Evolutionary conservation across 495 filamentous ascomycete genomes (phyloP), one percentile per base, ranked within the genome.

Genomic region (Neurospora sp.): DNA sequence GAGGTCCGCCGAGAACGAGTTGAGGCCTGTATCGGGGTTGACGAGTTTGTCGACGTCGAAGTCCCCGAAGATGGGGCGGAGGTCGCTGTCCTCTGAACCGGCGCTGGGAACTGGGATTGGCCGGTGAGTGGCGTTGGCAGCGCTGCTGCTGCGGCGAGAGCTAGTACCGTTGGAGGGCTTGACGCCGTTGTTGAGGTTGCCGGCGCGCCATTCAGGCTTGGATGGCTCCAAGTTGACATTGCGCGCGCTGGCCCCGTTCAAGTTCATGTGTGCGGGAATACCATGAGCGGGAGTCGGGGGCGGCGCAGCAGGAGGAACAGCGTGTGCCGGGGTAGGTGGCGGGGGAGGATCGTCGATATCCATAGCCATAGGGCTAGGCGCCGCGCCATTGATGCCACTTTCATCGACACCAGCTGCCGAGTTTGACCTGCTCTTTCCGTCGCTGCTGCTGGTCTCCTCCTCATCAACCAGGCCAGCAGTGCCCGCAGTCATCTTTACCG

Each of bases 1-100:
- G 42, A 97, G 80, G 74, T 93, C 92, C 27, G 85, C 84, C 53
- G 53, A 65, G 40, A 96, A 84, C 42, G 89, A 88, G 22, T 84
- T 81, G 6, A 95, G 88, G 16, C 89, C 87, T 35, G 80, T 84
- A 14, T 86, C 37, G 17, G 84, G 81, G 40, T 81, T 81, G 3
- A 38, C 20, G 69, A 93, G 93, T 41, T 88, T 89, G 8, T 90
- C 86, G 39, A 90, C 88, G 10, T 84, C 83, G 7, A 96, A 86
- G 38, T 92, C 88, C 1, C 86, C 82, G 59, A 97, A 85, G 40
- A 90, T 86, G n/a, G 86, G 77, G 5, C 83, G 72, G 16, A 69
- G 83, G 41, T 85, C 82, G 22, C 76, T 81, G 71, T 87, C 86
- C 45, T 81, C 79, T 10, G 82, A 86, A 4, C 84, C 82, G 20